A percentile compares a stretch with the other conserved stretches of the same genome.
These are phyloP conservation scores for Sporisorium sorghi DNA, from an alignment of 1,284 basidiomycete species.

Conservation along the genomic window DNA sequence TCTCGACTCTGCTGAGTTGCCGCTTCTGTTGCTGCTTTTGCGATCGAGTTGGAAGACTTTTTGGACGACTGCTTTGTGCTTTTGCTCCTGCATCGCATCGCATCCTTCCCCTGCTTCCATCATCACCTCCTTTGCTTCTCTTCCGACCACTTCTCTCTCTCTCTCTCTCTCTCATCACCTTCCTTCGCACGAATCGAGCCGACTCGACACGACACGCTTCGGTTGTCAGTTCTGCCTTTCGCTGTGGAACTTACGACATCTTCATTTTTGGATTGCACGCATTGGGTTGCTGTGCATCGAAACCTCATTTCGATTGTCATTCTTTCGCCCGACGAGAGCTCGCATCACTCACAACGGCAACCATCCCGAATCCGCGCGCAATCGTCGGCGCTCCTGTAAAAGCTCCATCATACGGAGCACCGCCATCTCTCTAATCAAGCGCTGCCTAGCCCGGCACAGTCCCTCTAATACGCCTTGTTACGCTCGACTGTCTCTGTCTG, in stretches of 20 bases:
- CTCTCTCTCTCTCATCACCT: background rate
- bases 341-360: background rate
- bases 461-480: background rate
- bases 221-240: background rate
- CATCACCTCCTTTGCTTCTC: background rate
- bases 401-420: background rate
- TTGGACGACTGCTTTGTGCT: too few species aligned
- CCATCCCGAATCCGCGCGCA: background rate
- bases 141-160: background rate
- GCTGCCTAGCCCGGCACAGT: constrained; percentile 1
- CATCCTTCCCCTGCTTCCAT: background rate
- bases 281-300: constrained; percentile 39
- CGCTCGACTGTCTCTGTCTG: background rate
- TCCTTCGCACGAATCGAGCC: background rate
- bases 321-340: constrained; percentile 1
- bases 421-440: background rate
- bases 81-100: constrained; percentile 6
- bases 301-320: constrained; percentile 1
- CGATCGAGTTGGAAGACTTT: constrained; percentile 10
- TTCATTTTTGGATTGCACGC: constrained; percentile 15
- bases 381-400: background rate
- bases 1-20: constrained; percentile 1
- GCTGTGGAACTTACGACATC: background rate
- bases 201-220: background rate
- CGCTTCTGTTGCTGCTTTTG: background rate